Evolutionary conservation across 2,329 filamentous ascomycete genomes (phyloP).

Genomic region (Sporothrix variecibatus): DNA sequence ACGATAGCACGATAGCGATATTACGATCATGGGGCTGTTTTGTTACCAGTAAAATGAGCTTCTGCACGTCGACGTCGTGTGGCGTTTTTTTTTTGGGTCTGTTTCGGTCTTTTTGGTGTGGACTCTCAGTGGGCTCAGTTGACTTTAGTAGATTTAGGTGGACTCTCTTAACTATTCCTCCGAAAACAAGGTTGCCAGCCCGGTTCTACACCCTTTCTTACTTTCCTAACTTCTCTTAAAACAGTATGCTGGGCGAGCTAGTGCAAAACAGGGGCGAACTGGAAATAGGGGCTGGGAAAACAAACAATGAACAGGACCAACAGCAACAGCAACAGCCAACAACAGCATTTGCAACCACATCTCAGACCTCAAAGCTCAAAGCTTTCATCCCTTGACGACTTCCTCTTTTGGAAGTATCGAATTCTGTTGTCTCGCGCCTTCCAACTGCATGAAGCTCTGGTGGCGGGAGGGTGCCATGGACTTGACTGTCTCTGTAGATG

Average conservation of each 20-base stretch:
- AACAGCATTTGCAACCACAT: too few relatives aligned
- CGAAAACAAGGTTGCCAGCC: background rate
- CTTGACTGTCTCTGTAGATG: background rate
- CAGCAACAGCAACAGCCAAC: background rate
- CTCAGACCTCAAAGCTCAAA: too few relatives aligned
- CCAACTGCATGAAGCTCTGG: background rate
- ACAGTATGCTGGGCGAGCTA: conserved; percentile 19
- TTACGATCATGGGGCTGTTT: background rate
- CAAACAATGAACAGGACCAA: too few relatives aligned
- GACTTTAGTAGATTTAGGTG: background rate
- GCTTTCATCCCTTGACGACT: background rate
- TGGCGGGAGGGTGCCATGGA: background rate
- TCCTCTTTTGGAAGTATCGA: background rate
- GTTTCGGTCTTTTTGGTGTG: background rate
- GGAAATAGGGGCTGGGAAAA: background rate
- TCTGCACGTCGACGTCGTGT: background rate
- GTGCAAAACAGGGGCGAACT: background rate
- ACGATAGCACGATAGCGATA: too few relatives aligned
- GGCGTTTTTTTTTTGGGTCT: background rate
- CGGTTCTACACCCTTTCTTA: background rate
- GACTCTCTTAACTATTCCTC: background rate
- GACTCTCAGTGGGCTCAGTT: too few relatives aligned
- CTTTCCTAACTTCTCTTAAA: background rate
- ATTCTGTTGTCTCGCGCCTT: background rate
- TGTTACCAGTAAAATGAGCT: background rate